Evolutionary conservation across 2,329 filamentous ascomycete genomes (phyloP).

Genomic region (Colletotrichum ledebouriae): DNA sequence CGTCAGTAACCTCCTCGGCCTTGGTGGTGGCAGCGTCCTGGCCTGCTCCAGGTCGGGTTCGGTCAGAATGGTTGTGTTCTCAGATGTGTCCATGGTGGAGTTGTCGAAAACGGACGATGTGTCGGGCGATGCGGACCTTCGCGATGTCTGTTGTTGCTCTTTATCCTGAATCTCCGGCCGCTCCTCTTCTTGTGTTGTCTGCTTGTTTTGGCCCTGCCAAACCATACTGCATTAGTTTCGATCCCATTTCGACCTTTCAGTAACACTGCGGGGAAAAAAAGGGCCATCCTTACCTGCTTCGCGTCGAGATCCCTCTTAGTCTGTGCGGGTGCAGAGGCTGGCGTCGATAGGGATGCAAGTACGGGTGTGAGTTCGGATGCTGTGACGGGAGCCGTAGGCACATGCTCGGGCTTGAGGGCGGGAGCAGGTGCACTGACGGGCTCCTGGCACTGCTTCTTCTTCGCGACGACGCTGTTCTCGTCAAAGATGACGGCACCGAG

Average conservation of each 20-base stretch:
- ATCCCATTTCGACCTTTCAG: background rate
- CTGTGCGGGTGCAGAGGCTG: constrained; percentile 13
- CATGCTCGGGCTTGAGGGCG: constrained; percentile 5
- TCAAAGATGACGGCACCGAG: constrained; percentile 28
- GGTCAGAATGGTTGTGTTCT: constrained; percentile 61
- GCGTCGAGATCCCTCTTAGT: constrained; percentile 13
- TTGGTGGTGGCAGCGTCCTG: constrained; percentile 41
- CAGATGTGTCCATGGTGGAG: constrained; percentile 62
- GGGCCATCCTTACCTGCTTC: constrained; percentile 19
- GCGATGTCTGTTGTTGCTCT: constrained; percentile 9
- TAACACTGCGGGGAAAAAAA: background rate
- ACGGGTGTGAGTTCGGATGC: background rate
- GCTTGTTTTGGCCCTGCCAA: constrained; percentile 14
- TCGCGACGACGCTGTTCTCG: constrained; percentile 38
- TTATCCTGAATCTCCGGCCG: background rate
- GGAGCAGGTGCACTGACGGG: constrained; percentile 21
- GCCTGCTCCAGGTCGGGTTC: constrained; percentile 57
- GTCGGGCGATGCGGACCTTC: constrained; percentile 50
- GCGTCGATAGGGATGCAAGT: background rate
- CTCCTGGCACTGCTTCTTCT: constrained; percentile 45
- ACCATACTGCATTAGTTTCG: constrained; percentile 13
- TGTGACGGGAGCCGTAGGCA: constrained; percentile 1
- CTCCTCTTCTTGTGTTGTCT: constrained; percentile 1
- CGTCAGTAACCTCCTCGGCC: constrained; percentile 53
- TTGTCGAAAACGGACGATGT: constrained; percentile 65